phyloP scores from a whole-genome alignment of 1,284 basidiomycete species.

The Heterobasidion irregulare region DNA sequence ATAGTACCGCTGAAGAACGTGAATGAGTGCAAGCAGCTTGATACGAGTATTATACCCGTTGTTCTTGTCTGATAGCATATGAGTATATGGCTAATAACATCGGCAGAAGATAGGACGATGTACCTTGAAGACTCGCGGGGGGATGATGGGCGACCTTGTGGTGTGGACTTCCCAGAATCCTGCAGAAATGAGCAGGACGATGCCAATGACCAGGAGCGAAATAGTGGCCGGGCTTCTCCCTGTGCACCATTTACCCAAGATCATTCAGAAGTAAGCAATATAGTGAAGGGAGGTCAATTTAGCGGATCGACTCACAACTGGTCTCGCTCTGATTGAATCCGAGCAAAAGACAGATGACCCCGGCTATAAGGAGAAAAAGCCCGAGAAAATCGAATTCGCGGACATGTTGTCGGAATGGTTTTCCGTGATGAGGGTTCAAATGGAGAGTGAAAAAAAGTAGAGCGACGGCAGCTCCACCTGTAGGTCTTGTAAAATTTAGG shows the following conservation, averaged over 20 bases:
- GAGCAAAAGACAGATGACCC: conserved; percentile 52
- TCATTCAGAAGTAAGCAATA: neutral
- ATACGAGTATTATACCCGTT: conserved; percentile 56
- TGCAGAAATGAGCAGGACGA: conserved; percentile 44
- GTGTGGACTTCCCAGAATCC: conserved; percentile 65
- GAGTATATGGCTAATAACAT: neutral
- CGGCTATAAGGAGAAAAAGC: conserved; percentile 59
- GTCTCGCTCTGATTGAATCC: conserved; percentile 48
- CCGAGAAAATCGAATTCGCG: conserved; percentile 75
- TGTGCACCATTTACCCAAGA: conserved; percentile 7
- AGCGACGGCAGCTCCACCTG: neutral
- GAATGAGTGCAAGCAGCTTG: conserved; percentile 58
- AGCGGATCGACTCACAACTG: conserved; percentile 35
- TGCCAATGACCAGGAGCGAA: conserved; percentile 62
- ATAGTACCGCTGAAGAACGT: conserved; percentile 49
- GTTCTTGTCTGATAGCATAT: conserved; percentile 55
- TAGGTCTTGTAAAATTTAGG: neutral
- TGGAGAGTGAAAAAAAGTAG: conserved; percentile 33
- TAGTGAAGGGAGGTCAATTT: neutral
- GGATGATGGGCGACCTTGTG: conserved; percentile 16
- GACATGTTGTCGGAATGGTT: conserved; percentile 50
- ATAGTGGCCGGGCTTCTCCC: conserved; percentile 52
- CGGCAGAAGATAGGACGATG: conserved; percentile 3
- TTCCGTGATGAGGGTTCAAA: conserved; percentile 64
- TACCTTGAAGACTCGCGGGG: conserved; percentile 71